These are phyloP conservation scores for Lyophyllum semitale DNA, from an alignment of 768 basidiomycete genomes.

Conservation along the genomic window DNA sequence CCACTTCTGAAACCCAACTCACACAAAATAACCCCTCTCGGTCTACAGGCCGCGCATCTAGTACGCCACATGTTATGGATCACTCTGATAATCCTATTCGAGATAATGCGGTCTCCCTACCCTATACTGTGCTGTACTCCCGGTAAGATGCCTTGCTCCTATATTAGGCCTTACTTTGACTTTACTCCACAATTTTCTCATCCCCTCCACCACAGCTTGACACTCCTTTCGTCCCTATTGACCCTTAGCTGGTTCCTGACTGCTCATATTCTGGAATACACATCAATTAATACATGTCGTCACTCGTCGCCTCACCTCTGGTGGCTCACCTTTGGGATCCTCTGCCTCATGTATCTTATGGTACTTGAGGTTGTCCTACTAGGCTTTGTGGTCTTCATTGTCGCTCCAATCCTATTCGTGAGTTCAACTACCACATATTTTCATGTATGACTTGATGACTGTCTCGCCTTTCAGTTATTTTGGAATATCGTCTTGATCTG, in stretches of 20 bases:
- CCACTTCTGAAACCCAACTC: not conserved
- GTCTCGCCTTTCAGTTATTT: slow-evolving; percentile 47
- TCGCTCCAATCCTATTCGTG: slow-evolving; percentile 80
- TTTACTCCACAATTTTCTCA: slow-evolving; percentile 9
- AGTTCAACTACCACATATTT: slow-evolving; percentile 27
- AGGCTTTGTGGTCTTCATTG: slow-evolving; percentile 74
- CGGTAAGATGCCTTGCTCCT: slow-evolving; percentile 33
- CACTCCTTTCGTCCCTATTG: slow-evolving; percentile 65
- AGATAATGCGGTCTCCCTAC: slow-evolving; percentile 10
- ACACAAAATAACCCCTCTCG: not conserved
- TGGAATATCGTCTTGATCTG: slow-evolving; percentile 82
- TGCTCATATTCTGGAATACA: slow-evolving; percentile 79
- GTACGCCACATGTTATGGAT: slow-evolving; percentile 5
- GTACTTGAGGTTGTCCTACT: slow-evolving; percentile 69
- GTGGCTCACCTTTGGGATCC: slow-evolving; percentile 83
- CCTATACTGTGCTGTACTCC: slow-evolving; percentile 33
- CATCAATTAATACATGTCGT: slow-evolving; percentile 74
- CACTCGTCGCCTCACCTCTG: slow-evolving; percentile 76
- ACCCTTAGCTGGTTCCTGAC: slow-evolving; percentile 84
- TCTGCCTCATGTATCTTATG: slow-evolving; percentile 80
- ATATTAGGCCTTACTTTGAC: slow-evolving; percentile 18
- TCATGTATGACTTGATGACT: not conserved
- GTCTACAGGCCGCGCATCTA: not conserved
- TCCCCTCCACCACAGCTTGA: slow-evolving; percentile 42
- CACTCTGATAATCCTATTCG: not conserved